Conservation (phyloP, 2,329 filamentous ascomycete genomes). For the Fusarium duplospermum region DNA sequence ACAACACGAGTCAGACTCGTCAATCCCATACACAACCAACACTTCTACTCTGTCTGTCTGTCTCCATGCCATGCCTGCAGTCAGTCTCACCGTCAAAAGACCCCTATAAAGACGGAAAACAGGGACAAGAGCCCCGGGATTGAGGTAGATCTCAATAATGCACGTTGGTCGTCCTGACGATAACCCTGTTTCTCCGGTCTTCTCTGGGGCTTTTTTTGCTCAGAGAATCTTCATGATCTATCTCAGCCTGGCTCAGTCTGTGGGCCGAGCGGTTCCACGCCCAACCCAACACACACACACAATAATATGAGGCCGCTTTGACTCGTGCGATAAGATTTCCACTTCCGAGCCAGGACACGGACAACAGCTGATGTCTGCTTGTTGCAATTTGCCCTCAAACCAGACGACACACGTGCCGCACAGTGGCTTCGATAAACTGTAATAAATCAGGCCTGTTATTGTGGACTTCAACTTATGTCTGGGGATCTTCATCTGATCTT, state of each 20-base stretch:
- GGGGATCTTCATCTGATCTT: neutral
- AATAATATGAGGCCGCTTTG: neutral
- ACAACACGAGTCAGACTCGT: slow-evolving; percentile 19
- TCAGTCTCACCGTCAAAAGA: neutral
- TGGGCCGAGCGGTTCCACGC: neutral
- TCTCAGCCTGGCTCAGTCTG: neutral
- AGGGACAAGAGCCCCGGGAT: slow-evolving; percentile 1
- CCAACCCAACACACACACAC: neutral
- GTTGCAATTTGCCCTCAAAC: neutral
- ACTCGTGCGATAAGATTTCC: neutral
- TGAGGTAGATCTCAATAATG: slow-evolving; percentile 1
- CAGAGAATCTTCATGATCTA: neutral
- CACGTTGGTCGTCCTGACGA: neutral
- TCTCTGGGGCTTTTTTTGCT: neutral
- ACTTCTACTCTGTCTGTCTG: neutral
- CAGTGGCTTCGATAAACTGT: neutral
- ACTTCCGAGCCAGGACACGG: neutral
- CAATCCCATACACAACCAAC: slow-evolving; percentile 5
- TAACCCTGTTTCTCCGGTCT: neutral
- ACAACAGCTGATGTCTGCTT: neutral
- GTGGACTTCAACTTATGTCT: neutral
- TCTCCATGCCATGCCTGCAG: no score
- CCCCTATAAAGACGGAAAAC: neutral
- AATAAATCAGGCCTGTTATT: neutral
- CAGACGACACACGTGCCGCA: neutral